Conservation (phyloP, 306 rosid species). For the Mucuna pruriens region DNA sequence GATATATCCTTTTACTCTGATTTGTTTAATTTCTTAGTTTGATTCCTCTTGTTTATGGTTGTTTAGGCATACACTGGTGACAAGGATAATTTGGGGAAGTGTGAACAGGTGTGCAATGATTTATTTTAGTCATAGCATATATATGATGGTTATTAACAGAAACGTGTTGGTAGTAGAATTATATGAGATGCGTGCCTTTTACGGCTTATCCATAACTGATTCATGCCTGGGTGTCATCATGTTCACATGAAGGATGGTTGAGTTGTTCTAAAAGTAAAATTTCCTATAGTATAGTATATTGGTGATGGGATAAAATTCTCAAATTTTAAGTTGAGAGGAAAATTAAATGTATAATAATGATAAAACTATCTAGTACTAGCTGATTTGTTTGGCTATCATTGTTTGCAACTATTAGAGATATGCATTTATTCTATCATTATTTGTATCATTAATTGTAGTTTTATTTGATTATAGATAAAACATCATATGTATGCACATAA, state of each 20-base stretch:
- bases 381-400: conserved; percentile 24
- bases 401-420: too few relatives aligned
- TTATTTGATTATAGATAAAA: too few relatives aligned
- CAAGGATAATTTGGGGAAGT: conserved; percentile 83
- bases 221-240: conserved; percentile 5
- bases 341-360: neutral
- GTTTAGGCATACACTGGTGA: conserved; percentile 85
- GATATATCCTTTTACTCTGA: neutral
- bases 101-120: conserved; percentile 84
- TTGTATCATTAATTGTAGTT: too few relatives aligned
- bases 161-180: conserved; percentile 13
- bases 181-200: conserved; percentile 17
- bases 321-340: neutral
- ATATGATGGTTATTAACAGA: conserved; percentile 20
- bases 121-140: conserved; percentile 34
- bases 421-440: too few relatives aligned
- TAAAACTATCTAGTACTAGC: neutral
- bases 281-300: neutral
- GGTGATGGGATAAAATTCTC: conserved; percentile 2
- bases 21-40: conserved; percentile 39
- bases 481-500: too few relatives aligned
- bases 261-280: conserved; percentile 8
- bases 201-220: neutral
- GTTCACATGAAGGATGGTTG: neutral
- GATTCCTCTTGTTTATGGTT: conserved; percentile 42